Evolutionary conservation across 345 rosid genomes (phyloP).

Genomic region (Camelina laxa): DNA sequence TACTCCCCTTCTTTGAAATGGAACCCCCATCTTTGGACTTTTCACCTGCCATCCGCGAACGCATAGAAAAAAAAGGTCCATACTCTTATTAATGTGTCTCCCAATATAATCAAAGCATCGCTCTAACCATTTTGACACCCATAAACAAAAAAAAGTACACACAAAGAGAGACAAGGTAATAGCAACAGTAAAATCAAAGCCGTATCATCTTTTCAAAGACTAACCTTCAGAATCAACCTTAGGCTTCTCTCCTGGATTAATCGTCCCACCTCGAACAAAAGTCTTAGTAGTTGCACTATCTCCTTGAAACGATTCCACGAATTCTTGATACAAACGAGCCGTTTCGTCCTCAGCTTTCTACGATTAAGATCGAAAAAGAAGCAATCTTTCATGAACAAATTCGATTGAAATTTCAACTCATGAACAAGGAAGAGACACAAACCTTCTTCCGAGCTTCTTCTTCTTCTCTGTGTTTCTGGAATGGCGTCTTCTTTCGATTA

Average conservation of each 20-base stretch:
- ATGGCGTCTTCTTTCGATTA: conserved; percentile 91
- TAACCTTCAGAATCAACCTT: conserved; percentile 84
- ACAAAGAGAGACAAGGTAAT: conserved; percentile 19
- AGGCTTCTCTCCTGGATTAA: conserved; percentile 74
- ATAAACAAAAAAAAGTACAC: conserved; percentile 40
- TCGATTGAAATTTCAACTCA: not conserved
- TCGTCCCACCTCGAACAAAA: conserved; percentile 92
- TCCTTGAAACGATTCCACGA: conserved; percentile 94
- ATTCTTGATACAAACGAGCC: conserved; percentile 89
- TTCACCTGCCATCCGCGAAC: conserved; percentile 99
- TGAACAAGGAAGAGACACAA: not conserved
- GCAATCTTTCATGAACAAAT: not conserved
- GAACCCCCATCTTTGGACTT: conserved; percentile 99
- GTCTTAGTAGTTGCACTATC: conserved; percentile 71
- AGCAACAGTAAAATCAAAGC: conserved; percentile 1
- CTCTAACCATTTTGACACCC: conserved; percentile 62
- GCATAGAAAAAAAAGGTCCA: conserved; percentile 96
- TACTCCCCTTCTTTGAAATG: conserved; percentile 99
- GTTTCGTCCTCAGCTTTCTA: conserved; percentile 98
- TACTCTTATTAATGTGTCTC: conserved; percentile 79
- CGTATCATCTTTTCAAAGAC: conserved; percentile 29
- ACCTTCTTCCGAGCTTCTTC: conserved; percentile 99
- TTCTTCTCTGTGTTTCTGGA: conserved; percentile 97
- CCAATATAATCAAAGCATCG: conserved; percentile 55
- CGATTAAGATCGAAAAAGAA: not conserved